Base-by-base conservation (phyloP, 306 rosid genomes). In the Gastrolobium bilobum region DNA sequence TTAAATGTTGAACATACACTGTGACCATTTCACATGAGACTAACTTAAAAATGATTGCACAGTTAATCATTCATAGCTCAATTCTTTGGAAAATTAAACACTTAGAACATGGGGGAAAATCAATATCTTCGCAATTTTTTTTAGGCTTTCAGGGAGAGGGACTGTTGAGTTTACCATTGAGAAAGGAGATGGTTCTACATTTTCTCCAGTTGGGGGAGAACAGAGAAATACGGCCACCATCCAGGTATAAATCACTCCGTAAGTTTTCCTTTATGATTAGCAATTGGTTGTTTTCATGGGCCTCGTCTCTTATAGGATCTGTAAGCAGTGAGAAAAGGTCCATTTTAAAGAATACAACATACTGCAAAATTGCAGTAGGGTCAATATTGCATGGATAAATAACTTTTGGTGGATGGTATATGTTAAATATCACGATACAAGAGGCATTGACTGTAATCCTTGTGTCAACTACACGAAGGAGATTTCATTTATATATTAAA, bases 101-200 rank as follows among this genome's bases (percentile, higher is more conserved):
- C 47, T 5, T 7, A 61, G 42, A 73, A 46, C 77, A 44, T 33
- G 4, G n/a, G 10, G 62, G 50, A 80, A 63, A 54, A 42, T 59
- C 81, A 82, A 70, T 84, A 74, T 77, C 38, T 79, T 81, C 46
- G 69, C 71, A 67, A 50, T 20, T 74, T 59, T 82, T 64, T 87
- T 75, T 81, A 92, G 97, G 89, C 89, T 94, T 78, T 80, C 90
- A 33, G 97, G 97, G 72, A 91, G 97, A 89, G 99, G 95, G 85
- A 87, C 79, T 76, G 95, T 92, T 56, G 99, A 94, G 85, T 85
- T 94, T 56, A 87, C 87, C 53, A 74, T 94, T 72, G 97, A 89
- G 85, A 92, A 91, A 83, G 92, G 85, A 83, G 97, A 92, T 53
- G 94, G 90, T 80, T 91, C 97, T 47, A 62, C 93, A 42, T 92